phyloP scores from a whole-genome alignment of 768 basidiomycete genomes.

The Gloeophyllum trabeum region DNA sequence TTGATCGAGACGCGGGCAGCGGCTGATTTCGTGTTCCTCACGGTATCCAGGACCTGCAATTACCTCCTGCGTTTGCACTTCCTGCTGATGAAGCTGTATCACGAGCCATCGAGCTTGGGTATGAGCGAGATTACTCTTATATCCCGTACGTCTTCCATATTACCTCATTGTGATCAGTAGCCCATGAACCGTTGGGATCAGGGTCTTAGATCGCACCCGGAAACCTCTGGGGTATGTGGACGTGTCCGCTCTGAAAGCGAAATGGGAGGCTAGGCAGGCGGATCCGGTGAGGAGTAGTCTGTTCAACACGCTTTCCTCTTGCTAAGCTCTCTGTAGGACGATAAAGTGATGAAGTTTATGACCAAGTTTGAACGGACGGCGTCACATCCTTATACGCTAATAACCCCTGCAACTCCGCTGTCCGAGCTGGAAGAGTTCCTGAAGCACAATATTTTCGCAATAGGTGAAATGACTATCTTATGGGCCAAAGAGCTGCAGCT shows the following conservation, averaged over 20 bases:
- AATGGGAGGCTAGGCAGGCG: slow-evolving; percentile 67
- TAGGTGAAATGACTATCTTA: too few relatives aligned
- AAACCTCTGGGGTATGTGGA: slow-evolving; percentile 81
- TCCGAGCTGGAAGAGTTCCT: slow-evolving; percentile 78
- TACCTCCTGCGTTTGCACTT: slow-evolving; percentile 81
- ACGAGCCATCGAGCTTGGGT: slow-evolving; percentile 76
- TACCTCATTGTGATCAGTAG: neutral
- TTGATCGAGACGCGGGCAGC: neutral
- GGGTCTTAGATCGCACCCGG: slow-evolving; percentile 63
- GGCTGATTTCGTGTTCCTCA: neutral
- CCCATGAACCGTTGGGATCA: slow-evolving; percentile 15
- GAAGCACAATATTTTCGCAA: slow-evolving; percentile 57
- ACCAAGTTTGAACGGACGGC: slow-evolving; percentile 59
- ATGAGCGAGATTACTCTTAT: slow-evolving; percentile 90
- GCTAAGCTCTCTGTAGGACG: slow-evolving; percentile 33
- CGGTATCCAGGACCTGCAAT: slow-evolving; percentile 53
- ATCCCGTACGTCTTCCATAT: slow-evolving; percentile 52
- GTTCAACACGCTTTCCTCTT: slow-evolving; percentile 1
- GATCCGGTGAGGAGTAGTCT: slow-evolving; percentile 44
- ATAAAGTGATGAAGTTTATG: slow-evolving; percentile 63
- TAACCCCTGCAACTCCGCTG: slow-evolving; percentile 73
- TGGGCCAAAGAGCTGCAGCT: too few relatives aligned
- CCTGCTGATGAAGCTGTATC: slow-evolving; percentile 60
- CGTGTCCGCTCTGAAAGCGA: slow-evolving; percentile 58
- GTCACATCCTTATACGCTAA: slow-evolving; percentile 60